Evolutionary conservation across 2,329 filamentous ascomycete genomes (phyloP).

Genomic region (Neofusicoccum sp.): DNA sequence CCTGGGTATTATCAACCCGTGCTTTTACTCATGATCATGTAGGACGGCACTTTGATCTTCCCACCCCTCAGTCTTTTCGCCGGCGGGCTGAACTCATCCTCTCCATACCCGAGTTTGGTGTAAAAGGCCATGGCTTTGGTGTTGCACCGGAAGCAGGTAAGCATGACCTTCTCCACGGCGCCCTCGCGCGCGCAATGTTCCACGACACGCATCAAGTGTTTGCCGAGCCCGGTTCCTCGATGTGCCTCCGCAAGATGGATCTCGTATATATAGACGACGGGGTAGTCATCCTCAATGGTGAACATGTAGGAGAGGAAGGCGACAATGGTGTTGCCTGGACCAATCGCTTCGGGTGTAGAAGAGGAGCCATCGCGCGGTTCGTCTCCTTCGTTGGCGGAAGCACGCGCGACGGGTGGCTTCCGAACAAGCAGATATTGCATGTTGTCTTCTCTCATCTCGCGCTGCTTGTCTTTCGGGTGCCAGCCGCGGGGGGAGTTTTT

Average conservation of each 20-base stretch:
- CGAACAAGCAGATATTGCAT: conserved; percentile 70
- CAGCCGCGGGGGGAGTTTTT: conserved; percentile 64
- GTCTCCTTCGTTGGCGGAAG: background rate
- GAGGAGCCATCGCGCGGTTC: background rate
- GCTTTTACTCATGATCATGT: conserved; percentile 56
- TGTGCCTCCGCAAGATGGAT: conserved; percentile 65
- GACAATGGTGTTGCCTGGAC: conserved; percentile 23
- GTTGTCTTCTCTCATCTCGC: conserved; percentile 69
- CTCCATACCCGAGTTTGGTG: conserved; percentile 57
- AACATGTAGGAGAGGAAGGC: conserved; percentile 67
- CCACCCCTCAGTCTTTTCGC: conserved; percentile 54
- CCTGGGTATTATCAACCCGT: background rate
- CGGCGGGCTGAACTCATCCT: conserved; percentile 56
- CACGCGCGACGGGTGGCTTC: background rate
- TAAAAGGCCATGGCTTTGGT: conserved; percentile 62
- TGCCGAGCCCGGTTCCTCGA: conserved; percentile 65
- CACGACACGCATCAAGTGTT: conserved; percentile 60
- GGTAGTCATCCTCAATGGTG: conserved; percentile 62
- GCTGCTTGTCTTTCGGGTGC: conserved; percentile 62
- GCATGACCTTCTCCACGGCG: conserved; percentile 67
- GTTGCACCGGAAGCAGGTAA: conserved; percentile 72
- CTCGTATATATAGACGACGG: conserved; percentile 78
- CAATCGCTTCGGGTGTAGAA: background rate
- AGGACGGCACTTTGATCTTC: conserved; percentile 52
- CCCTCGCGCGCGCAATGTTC: conserved; percentile 58